Evolutionary conservation across 768 basidiomycete species (phyloP).

Genomic region (Hebeloma cylindrosporum): DNA sequence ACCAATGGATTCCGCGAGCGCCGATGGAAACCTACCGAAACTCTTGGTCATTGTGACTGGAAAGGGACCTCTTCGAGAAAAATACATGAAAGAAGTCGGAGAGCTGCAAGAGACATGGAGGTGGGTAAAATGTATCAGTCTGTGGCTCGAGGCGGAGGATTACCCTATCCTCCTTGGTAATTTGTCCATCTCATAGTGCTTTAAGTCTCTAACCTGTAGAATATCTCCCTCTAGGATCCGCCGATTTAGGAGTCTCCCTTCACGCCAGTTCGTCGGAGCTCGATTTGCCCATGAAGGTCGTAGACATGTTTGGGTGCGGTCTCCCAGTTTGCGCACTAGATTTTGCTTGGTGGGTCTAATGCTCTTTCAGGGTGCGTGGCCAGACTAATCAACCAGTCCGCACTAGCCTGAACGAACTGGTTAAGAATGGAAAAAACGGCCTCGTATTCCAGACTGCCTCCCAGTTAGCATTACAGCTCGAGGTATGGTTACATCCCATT

Average conservation of each 20-base stretch:
- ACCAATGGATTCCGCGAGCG: constrained; percentile 2
- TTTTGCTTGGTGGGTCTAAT: constrained; percentile 81
- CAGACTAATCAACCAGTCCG: background rate
- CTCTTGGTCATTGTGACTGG: constrained; percentile 87
- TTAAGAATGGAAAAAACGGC: constrained; percentile 83
- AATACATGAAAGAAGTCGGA: constrained; percentile 73
- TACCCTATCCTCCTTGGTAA: constrained; percentile 85
- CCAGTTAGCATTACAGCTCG: constrained; percentile 71
- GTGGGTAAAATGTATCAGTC: constrained; percentile 74
- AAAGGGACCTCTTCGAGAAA: constrained; percentile 74
- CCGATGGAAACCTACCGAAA: constrained; percentile 58
- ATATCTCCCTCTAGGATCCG: constrained; percentile 56
- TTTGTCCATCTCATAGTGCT: background rate
- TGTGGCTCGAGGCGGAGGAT: constrained; percentile 89
- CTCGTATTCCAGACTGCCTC: constrained; percentile 66
- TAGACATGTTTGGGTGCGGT: constrained; percentile 98
- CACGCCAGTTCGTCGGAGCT: constrained; percentile 88
- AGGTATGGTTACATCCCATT: constrained; percentile 41
- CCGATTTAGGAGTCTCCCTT: constrained; percentile 88
- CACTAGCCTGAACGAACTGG: constrained; percentile 79
- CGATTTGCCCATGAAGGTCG: constrained; percentile 98
- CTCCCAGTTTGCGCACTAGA: constrained; percentile 90
- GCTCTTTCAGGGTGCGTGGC: background rate
- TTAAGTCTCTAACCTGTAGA: background rate
- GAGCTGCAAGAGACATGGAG: constrained; percentile 66